These are phyloP conservation scores for Xylariaceae sp. DNA, from an alignment of 2,329 filamentous ascomycete species.

Conservation along the genomic window DNA sequence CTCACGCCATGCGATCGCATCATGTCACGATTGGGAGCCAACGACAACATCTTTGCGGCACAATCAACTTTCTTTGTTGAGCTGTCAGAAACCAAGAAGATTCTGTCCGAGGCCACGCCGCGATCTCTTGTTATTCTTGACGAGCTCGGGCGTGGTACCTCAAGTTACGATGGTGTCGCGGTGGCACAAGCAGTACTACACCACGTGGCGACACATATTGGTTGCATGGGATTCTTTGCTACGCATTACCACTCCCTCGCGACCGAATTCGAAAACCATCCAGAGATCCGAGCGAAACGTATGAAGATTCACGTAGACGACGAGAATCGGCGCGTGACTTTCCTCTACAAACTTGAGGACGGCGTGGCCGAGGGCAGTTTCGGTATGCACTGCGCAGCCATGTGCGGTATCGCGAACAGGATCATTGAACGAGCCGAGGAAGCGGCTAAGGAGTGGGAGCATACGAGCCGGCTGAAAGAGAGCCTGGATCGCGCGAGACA, in stretches of 20 bases:
- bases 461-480: conserved; percentile 86
- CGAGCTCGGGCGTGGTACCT: conserved; percentile 90
- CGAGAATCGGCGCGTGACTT: conserved; percentile 79
- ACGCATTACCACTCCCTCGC: conserved; percentile 96
- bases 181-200: conserved; percentile 97
- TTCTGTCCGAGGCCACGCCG: conserved; percentile 87
- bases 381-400: conserved; percentile 97
- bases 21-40: conserved; percentile 95
- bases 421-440: conserved; percentile 85
- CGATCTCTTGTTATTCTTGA: conserved; percentile 95
- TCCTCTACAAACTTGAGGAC: conserved; percentile 88
- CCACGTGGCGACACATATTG: conserved; percentile 88
- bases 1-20: conserved; percentile 93
- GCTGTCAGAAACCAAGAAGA: conserved; percentile 96
- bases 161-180: conserved; percentile 92
- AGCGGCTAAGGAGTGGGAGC: conserved; percentile 90
- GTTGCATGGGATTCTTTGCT: conserved; percentile 93
- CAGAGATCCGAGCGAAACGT: conserved; percentile 77
- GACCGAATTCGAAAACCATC: conserved; percentile 83
- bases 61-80: conserved; percentile 99
- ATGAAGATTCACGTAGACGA: conserved; percentile 97
- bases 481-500: conserved; percentile 77
- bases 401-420: conserved; percentile 86
- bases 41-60: conserved; percentile 98
- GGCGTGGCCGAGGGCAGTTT: conserved; percentile 96